These are phyloP conservation scores for Closterium sp. DNA, from an alignment of 139 green algal species.

Conservation along the genomic window DNA sequence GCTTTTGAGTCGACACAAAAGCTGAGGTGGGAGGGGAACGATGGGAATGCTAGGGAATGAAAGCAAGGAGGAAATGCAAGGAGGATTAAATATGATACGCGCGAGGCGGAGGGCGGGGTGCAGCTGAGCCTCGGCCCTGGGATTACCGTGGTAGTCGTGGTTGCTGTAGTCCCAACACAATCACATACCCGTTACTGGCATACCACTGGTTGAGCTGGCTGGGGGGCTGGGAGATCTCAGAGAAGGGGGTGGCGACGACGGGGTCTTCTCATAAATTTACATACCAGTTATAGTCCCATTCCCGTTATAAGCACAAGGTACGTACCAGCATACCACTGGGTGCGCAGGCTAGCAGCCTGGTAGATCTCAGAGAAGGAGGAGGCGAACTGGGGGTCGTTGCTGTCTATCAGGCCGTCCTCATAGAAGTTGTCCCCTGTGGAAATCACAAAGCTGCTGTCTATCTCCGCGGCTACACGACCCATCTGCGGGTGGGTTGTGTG, in stretches of 20 bases:
- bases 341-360: constrained; percentile 27
- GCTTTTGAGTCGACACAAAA: no score
- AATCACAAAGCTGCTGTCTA: constrained; percentile 27
- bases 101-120: no score
- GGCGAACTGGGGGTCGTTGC: constrained; percentile 32
- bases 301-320: background rate
- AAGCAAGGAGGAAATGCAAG: no score
- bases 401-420: constrained; percentile 18
- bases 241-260: constrained; percentile 24
- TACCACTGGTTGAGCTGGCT: constrained; percentile 34
- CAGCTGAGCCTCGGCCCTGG: no score
- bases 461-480: constrained; percentile 6
- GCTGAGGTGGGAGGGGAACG: no score
- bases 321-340: constrained; percentile 41
- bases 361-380: constrained; percentile 43
- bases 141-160: no score
- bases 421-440: constrained; percentile 51
- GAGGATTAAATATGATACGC: background rate
- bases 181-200: background rate
- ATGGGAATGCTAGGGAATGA: no score
- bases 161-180: no score
- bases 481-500: constrained; percentile 1
- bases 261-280: background rate
- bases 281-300: background rate
- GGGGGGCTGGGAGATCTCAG: constrained; percentile 28